phyloP scores from a whole-genome alignment of 106 monocot genomes.

The Narthecium ossifragum region DNA sequence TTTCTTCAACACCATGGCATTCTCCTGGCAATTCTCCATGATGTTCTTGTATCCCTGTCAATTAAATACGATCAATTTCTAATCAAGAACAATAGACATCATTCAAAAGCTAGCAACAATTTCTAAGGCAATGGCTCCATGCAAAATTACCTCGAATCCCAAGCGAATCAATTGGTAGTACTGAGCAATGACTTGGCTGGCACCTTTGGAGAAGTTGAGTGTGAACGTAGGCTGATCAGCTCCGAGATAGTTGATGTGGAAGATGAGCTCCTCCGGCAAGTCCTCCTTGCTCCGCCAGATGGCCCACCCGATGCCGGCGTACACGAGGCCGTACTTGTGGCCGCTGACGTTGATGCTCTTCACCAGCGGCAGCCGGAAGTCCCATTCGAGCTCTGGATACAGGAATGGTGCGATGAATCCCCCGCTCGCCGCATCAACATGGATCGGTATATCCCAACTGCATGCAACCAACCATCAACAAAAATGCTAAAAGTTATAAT shows the following conservation, averaged over 20 bases:
- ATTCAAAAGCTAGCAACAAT: not conserved
- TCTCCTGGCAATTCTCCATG: conserved; percentile 90
- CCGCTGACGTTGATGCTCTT: conserved; percentile 97
- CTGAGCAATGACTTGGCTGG: conserved; percentile 90
- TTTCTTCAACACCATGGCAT: conserved; percentile 63
- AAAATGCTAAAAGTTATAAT: not conserved
- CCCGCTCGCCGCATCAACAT: conserved; percentile 93
- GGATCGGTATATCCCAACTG: conserved; percentile 87
- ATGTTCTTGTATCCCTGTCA: conserved; percentile 77
- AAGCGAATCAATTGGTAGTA: conserved; percentile 94
- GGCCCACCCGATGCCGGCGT: conserved; percentile 85
- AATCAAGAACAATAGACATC: not conserved
- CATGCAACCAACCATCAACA: not conserved
- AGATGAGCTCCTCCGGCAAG: conserved; percentile 90
- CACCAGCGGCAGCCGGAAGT: conserved; percentile 80
- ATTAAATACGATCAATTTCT: not conserved
- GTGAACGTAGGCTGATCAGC: conserved; percentile 96
- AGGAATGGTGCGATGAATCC: conserved; percentile 92
- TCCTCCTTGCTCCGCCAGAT: conserved; percentile 94
- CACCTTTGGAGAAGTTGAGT: conserved; percentile 96
- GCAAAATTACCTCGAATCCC: conserved; percentile 53
- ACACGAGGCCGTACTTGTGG: conserved; percentile 92
- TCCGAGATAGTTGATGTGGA: conserved; percentile 91
- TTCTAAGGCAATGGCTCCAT: not conserved
- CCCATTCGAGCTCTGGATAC: conserved; percentile 92